Conservation (phyloP, 345 rosid species). For the Nephelium lappaceum region DNA sequence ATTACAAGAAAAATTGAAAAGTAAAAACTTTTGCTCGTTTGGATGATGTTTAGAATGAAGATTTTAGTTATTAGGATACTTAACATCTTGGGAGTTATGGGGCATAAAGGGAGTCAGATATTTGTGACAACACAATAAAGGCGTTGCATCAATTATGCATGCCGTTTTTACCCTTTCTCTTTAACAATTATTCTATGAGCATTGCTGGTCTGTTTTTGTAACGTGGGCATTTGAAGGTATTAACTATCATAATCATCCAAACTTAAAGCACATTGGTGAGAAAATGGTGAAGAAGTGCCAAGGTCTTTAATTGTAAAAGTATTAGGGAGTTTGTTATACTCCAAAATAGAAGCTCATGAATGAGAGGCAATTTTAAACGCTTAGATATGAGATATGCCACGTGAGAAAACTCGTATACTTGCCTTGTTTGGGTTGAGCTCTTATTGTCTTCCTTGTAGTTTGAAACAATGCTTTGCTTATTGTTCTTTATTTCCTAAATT, state of each 20-base stretch:
- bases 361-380: conserved; percentile 43
- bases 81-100: conserved; percentile 9
- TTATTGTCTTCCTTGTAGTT: conserved; percentile 34
- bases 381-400: conserved; percentile 37
- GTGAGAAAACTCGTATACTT: conserved; percentile 30
- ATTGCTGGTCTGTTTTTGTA: conserved; percentile 35
- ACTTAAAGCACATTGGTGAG: conserved; percentile 17
- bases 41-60: conserved; percentile 40
- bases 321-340: conserved; percentile 39
- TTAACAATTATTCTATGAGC: conserved; percentile 28
- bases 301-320: conserved; percentile 44
- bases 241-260: conserved; percentile 15
- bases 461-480: conserved; percentile 42
- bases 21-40: not conserved
- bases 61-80: conserved; percentile 28
- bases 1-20: conserved; percentile 13
- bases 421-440: conserved; percentile 35
- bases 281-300: conserved; percentile 39
- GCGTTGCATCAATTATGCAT: conserved; percentile 28
- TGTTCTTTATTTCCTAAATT: conserved; percentile 42
- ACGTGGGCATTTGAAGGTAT: conserved; percentile 23
- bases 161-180: conserved; percentile 27
- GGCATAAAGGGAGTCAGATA: conserved; percentile 36
- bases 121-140: conserved; percentile 39
- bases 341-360: conserved; percentile 29